Evolutionary conservation across 805 yeast genomes (phyloP), one percentile per base, ranked within the genome.

Genomic region (Maudiozyma serrabonitensis): DNA sequence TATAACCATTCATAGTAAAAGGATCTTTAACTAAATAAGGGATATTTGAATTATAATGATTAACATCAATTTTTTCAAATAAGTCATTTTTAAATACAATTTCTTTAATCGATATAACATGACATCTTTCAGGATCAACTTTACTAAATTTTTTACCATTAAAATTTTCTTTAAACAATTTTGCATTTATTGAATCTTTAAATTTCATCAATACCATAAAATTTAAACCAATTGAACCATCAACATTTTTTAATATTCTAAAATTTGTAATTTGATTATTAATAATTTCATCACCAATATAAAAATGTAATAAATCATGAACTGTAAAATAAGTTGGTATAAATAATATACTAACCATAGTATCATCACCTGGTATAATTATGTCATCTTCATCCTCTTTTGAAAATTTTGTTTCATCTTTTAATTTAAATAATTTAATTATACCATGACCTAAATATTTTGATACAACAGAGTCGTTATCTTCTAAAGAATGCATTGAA

Each of bases 71-170:
- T n/a, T 41, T 13, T 28, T 53, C 53, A 40, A 64, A 61, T 12
- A 61, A 46, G 11, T 50, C 50, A 32, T 49, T 63, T 45, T 71
- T 63, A 48, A 83, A 71, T 4, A 73, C 64, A 15, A 86, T 75
- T 28, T 80, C 75, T 52, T 79, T 80, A n/a, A 89, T 78, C 53
- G 75, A 79, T 1, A 89, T 76, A 3, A 81, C 86, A 61, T 83
- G 89, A 58, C 96, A 89, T 13, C 78, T 72, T 59, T 90, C 96
- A 0, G 95, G 87, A 58, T 90, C 96, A 84, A 89, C 82, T 7
- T 91, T 80, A 56, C 83, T 88, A 70, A 90, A 89, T 9, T 75
- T 74, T 52, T 75, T 78, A 4, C 95, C 95, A 61, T 89, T 82
- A 58, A 73, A 87, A 28, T 71, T 70, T 41, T 75, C 74, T 55